phyloP scores from a whole-genome alignment of 78 protist species.

The Fonticula alba region DNA sequence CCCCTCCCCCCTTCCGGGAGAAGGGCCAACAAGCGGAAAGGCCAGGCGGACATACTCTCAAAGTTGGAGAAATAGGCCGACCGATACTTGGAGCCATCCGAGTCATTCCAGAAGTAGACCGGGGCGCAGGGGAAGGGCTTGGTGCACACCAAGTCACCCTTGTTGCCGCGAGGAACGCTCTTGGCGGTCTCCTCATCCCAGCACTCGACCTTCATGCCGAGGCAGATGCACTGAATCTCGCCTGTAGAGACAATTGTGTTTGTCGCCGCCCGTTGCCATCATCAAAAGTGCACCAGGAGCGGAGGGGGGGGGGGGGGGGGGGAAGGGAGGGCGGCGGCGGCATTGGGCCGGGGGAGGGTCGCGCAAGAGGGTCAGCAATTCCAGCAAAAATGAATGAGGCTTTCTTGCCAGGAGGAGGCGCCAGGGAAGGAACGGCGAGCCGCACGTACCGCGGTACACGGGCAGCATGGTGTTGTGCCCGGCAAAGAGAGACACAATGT shows the following conservation, averaged over 20 bases:
- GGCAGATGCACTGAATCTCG: slow-evolving; percentile 12
- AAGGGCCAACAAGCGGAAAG: no score
- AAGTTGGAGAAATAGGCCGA: slow-evolving; percentile 13
- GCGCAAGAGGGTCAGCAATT: neutral
- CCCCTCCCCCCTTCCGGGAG: no score
- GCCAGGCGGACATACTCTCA: neutral
- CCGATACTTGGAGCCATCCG: slow-evolving; percentile 7
- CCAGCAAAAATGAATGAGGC: neutral
- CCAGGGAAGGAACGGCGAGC: no score
- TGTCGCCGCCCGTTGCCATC: no score
- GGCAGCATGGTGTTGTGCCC: slow-evolving; percentile 10
- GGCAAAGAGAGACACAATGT: slow-evolving; percentile 13
- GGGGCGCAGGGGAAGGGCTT: slow-evolving; percentile 25
- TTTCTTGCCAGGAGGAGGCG: no score
- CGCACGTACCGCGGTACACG: slow-evolving; percentile 18
- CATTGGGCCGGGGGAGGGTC: neutral
- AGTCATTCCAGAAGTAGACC: slow-evolving; percentile 14
- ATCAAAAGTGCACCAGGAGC: no score
- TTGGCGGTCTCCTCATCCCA: neutral
- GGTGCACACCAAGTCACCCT: slow-evolving; percentile 30
- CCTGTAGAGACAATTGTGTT: no score
- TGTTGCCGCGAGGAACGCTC: neutral
- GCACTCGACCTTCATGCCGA: slow-evolving; percentile 15
- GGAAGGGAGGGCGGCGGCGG: neutral
- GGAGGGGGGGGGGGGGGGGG: no score